Percentiles rank a stretch among this genome's conserved stretches.
Conservation (phyloP, 2,329 filamentous ascomycete genomes). For the Arthrobotrys sinensis region DNA sequence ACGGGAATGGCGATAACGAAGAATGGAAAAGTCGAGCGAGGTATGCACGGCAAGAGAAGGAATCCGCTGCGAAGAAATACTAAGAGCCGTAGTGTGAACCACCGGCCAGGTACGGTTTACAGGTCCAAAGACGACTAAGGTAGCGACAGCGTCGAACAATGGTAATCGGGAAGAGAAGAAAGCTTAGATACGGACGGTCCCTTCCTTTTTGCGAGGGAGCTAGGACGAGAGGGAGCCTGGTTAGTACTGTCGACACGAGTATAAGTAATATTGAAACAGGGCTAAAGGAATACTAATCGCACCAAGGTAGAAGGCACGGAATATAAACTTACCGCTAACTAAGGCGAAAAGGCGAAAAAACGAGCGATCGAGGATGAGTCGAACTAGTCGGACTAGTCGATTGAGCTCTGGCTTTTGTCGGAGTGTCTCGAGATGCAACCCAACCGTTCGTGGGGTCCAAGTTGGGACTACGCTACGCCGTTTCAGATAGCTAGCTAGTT, state of each 20-base stretch:
- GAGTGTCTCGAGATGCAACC: slow-evolving; percentile 43
- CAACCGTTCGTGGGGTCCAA: slow-evolving; percentile 29
- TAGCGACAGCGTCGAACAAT: slow-evolving; percentile 13
- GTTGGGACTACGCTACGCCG: slow-evolving; percentile 38
- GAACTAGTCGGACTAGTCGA: slow-evolving; percentile 13
- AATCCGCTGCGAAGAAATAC: slow-evolving; percentile 4
- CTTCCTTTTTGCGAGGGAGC: slow-evolving; percentile 22
- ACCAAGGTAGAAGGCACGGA: slow-evolving; percentile 18
- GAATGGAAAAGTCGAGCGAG: slow-evolving; percentile 29
- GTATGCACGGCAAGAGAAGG: slow-evolving; percentile 4
- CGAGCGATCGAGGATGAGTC: slow-evolving; percentile 16
- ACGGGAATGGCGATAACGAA: slow-evolving; percentile 24
- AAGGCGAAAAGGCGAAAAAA: slow-evolving; percentile 18
- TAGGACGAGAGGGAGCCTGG: slow-evolving; percentile 20
- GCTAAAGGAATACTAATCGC: slow-evolving; percentile 33
- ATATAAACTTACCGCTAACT: slow-evolving; percentile 29
- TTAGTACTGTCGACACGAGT: slow-evolving; percentile 25
- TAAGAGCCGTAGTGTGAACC: neutral
- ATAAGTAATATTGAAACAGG: slow-evolving; percentile 31
- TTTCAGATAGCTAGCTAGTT: slow-evolving; percentile 37
- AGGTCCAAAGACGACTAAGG: slow-evolving; percentile 3
- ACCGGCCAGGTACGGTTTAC: slow-evolving; percentile 11
- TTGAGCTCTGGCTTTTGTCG: slow-evolving; percentile 31
- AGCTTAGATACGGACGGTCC: slow-evolving; percentile 24
- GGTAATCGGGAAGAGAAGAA: slow-evolving; percentile 13